Evolutionary conservation across 192 early-diverging fungal species (phyloP), one percentile per base, ranked within the genome.

Genomic region (Podila minutissima): DNA sequence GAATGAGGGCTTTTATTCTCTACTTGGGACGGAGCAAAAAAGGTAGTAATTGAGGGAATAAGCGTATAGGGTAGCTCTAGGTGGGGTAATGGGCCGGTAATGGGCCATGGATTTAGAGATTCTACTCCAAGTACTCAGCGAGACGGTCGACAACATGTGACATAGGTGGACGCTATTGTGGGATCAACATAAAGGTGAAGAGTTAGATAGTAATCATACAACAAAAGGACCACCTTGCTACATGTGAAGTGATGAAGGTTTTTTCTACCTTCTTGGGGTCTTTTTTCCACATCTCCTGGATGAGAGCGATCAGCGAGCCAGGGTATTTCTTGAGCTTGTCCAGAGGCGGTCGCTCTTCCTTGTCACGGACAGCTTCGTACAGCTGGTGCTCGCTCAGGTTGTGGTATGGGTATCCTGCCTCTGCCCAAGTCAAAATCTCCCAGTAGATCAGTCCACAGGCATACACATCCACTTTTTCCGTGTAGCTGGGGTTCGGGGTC

Each of bases 351-450:
- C 93, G 74, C 49, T 86, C 84, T 11, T 86, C 86, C 32, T 83
- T 88, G 73, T 94, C 91, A 33, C 89, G 87, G 24, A 94, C 77
- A 69, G 83, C 77, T 58, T 82, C 79, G 53, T 89, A 91, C 24
- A 91, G 72, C 66, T 89, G 86, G 62, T 92, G 89, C 82, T 92
- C 90, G 5, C 85, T 89, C 74, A 87, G 84, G 70, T 92, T 90
- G 71, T 93, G 90, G 84, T 91, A 94, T 3, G 93, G 93, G 60
- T 93, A 94, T 41, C 91, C 91, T 41, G 84, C 85, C 58, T 87
- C 90, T 37, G 88, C 88, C 93, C 93, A 94, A 50, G 90, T 91
- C 61, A 94, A 59, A 61, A 94, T 94, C 78, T 94, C 93, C 93
- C 93, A 94, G 66, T 91, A 94, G 64, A 94, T 94, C 57, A 94